A percentile compares a stretch with the other conserved stretches of the same genome.
Evolutionary conservation across 2,329 filamentous ascomycete genomes (phyloP).

Genomic region (Pestalotiopsis sp.): DNA sequence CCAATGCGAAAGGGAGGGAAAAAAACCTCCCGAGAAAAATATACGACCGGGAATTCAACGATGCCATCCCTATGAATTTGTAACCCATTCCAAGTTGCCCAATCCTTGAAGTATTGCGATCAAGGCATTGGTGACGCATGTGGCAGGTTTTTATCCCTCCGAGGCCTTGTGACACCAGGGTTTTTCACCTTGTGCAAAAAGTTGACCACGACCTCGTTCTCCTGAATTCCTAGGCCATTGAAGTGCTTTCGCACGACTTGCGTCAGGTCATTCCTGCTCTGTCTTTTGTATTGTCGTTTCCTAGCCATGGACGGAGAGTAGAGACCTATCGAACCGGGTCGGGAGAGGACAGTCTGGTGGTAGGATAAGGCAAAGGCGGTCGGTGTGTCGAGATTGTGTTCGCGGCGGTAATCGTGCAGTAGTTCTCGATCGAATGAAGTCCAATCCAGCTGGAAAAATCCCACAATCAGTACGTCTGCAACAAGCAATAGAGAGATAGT

Average conservation of each 20-base stretch:
- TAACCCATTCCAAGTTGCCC: background rate
- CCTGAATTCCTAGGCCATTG: conserved; percentile 76
- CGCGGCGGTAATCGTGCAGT: conserved; percentile 75
- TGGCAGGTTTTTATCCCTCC: conserved; percentile 31
- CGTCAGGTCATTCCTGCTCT: conserved; percentile 74
- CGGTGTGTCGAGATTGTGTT: conserved; percentile 72
- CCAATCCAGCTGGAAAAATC: conserved; percentile 61
- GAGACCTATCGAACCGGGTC: conserved; percentile 66
- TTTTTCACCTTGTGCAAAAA: conserved; percentile 73
- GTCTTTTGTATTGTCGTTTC: conserved; percentile 63
- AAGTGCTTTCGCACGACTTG: conserved; percentile 79
- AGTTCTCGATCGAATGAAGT: conserved; percentile 66
- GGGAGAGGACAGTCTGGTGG: conserved; percentile 63
- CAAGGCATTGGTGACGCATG: conserved; percentile 35
- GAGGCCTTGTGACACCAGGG: conserved; percentile 46
- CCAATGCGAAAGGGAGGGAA: background rate
- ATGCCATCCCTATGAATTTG: background rate
- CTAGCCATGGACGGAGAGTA: conserved; percentile 78
- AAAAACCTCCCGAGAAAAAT: background rate
- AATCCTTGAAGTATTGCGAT: conserved; percentile 8
- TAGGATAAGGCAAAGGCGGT: conserved; percentile 69
- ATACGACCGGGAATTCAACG: background rate
- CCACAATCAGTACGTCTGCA: conserved; percentile 17
- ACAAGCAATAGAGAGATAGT: conserved; percentile 3
- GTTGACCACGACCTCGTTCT: conserved; percentile 82